Percentiles rank a stretch among this genome's conserved stretches.
phyloP scores from a whole-genome alignment of 495 filamentous ascomycete genomes.

The Glutinoglossum americanum region DNA sequence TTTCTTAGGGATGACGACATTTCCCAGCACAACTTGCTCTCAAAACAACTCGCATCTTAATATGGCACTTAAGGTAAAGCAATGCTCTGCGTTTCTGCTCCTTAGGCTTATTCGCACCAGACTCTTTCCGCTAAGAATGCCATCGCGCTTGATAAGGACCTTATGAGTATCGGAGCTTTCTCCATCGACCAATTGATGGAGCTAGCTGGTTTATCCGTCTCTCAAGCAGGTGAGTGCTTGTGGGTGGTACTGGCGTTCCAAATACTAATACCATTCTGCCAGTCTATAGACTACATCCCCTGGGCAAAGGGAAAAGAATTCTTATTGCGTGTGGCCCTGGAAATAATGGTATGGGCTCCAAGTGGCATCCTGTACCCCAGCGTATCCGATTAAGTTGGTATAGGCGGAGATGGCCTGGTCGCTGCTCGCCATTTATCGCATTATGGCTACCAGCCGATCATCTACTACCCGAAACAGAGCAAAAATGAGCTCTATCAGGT shows the following conservation, averaged over 20 bases:
- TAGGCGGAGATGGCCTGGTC: slow-evolving; percentile 84
- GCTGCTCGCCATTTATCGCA: slow-evolving; percentile 86
- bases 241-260: neutral
- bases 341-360: slow-evolving; percentile 58
- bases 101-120: slow-evolving; percentile 18
- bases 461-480: slow-evolving; percentile 83
- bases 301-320: slow-evolving; percentile 43
- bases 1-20: too few species aligned
- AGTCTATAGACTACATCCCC: slow-evolving; percentile 76
- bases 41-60: too few species aligned
- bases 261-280: neutral
- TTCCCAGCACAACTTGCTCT: too few species aligned
- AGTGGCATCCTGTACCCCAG: neutral
- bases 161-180: slow-evolving; percentile 84
- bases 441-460: slow-evolving; percentile 72
- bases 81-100: neutral
- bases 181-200: slow-evolving; percentile 97
- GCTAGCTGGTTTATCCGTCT: slow-evolving; percentile 77
- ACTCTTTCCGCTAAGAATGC: slow-evolving; percentile 76
- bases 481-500: slow-evolving; percentile 82
- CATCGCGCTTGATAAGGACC: slow-evolving; percentile 70
- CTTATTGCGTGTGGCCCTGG: slow-evolving; percentile 85
- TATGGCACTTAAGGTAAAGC: neutral
- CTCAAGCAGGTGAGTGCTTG: slow-evolving; percentile 50
- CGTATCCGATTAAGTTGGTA: slow-evolving; percentile 11